A percentile compares a stretch with the other conserved stretches of the same genome.
These are phyloP conservation scores for Populus davidiana DNA, from an alignment of 345 rosid genomes.

Conservation along the genomic window DNA sequence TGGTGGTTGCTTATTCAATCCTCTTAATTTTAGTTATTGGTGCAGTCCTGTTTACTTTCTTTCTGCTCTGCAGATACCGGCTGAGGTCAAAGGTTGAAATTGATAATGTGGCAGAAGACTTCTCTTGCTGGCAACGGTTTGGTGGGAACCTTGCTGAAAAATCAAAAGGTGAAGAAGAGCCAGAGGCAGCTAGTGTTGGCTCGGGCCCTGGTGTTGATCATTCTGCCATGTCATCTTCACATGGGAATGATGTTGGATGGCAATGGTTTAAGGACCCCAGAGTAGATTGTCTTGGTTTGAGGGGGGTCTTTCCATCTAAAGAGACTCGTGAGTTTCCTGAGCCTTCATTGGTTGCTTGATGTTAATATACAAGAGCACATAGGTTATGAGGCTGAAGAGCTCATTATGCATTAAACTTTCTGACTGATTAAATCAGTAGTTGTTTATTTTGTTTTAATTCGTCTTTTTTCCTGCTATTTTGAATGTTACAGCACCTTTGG, in stretches of 20 bases:
- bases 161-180: constrained; percentile 42
- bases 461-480: neutral
- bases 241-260: constrained; percentile 58
- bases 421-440: constrained; percentile 9
- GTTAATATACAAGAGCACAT: neutral
- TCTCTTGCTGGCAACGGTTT: constrained; percentile 79
- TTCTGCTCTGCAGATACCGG: constrained; percentile 51
- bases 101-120: constrained; percentile 62
- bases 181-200: constrained; percentile 64
- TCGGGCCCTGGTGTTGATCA: constrained; percentile 61
- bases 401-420: neutral
- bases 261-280: constrained; percentile 93
- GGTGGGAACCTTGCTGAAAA: constrained; percentile 45
- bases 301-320: constrained; percentile 65
- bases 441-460: neutral
- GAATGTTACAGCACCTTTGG: constrained; percentile 67
- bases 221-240: constrained; percentile 52
- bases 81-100: constrained; percentile 89
- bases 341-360: constrained; percentile 4
- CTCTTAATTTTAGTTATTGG: neutral
- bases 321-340: constrained; percentile 48
- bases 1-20: neutral
- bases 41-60: neutral
- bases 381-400: neutral
- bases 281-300: constrained; percentile 70